Conservation (phyloP, 345 rosid genomes). For the Pistacia atlantica region DNA sequence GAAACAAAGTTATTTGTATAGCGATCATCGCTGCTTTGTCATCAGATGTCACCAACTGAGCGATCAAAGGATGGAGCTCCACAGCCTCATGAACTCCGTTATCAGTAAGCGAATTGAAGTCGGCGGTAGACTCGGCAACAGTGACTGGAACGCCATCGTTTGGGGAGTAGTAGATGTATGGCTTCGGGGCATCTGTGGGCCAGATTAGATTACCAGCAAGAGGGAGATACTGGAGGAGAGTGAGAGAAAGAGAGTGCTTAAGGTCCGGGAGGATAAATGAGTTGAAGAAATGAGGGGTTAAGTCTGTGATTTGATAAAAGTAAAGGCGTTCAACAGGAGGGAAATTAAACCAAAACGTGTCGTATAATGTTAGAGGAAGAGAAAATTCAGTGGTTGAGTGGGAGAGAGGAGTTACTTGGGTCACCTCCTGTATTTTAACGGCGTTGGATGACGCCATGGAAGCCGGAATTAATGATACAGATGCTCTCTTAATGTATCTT, state of each 20-base stretch:
- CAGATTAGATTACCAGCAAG: slow-evolving; percentile 33
- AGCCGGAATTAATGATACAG: neutral
- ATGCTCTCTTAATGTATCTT: too few species aligned
- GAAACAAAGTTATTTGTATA: slow-evolving; percentile 27
- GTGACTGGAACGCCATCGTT: slow-evolving; percentile 35
- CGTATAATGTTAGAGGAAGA: slow-evolving; percentile 35
- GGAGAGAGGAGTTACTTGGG: slow-evolving; percentile 22
- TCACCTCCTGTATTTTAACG: slow-evolving; percentile 15
- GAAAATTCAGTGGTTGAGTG: slow-evolving; percentile 21
- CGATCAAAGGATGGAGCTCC: slow-evolving; percentile 35
- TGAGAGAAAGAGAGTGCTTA: slow-evolving; percentile 38
- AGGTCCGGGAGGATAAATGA: slow-evolving; percentile 39
- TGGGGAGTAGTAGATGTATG: slow-evolving; percentile 26
- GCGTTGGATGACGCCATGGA: slow-evolving; percentile 2
- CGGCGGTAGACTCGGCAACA: slow-evolving; percentile 37
- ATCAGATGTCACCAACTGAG: slow-evolving; percentile 29
- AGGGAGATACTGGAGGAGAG: slow-evolving; percentile 39
- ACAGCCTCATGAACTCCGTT: slow-evolving; percentile 21
- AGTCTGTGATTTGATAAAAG: slow-evolving; percentile 31
- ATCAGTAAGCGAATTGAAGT: slow-evolving; percentile 28
- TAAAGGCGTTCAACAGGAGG: slow-evolving; percentile 39
- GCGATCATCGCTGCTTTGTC: slow-evolving; percentile 8
- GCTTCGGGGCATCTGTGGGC: slow-evolving; percentile 25
- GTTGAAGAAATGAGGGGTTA: slow-evolving; percentile 32
- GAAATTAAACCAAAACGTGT: slow-evolving; percentile 29